Percentiles rank a stretch among this genome's conserved stretches.
These are phyloP conservation scores for Colletotrichum ledebouriae DNA, from an alignment of 2,329 filamentous ascomycete genomes.

Conservation along the genomic window DNA sequence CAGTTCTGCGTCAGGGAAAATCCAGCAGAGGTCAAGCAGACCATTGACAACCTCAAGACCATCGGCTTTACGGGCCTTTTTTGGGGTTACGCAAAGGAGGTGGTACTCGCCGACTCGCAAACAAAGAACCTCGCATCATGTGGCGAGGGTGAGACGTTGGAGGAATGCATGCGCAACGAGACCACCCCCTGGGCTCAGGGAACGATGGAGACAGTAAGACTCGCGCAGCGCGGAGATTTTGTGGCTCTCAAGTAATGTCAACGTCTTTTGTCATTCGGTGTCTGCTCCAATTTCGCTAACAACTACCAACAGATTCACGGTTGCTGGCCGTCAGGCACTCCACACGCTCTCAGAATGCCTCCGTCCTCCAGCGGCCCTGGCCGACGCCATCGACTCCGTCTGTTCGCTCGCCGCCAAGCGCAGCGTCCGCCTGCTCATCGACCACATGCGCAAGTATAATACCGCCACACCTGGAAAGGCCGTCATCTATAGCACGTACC, in stretches of 20 bases:
- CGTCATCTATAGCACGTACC: conserved; percentile 85
- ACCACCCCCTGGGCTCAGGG: conserved; percentile 80
- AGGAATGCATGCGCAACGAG: conserved; percentile 67
- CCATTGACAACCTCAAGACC: conserved; percentile 74
- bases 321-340: conserved; percentile 81
- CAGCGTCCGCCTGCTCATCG: conserved; percentile 80
- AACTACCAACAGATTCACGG: conserved; percentile 73
- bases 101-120: conserved; percentile 74
- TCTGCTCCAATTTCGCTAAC: conserved; percentile 9
- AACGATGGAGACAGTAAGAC: conserved; percentile 78
- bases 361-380: conserved; percentile 74
- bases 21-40: conserved; percentile 74
- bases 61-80: conserved; percentile 89
- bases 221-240: conserved; percentile 76
- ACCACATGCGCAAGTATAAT: conserved; percentile 85
- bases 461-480: conserved; percentile 66
- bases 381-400: conserved; percentile 78
- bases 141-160: conserved; percentile 62
- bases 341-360: conserved; percentile 73
- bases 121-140: conserved; percentile 58
- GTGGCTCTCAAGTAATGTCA: conserved; percentile 72
- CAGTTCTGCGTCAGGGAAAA: conserved; percentile 93
- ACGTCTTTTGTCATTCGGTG: not conserved
- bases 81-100: conserved; percentile 85
- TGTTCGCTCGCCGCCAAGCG: conserved; percentile 79